Percentiles rank a stretch among this genome's conserved stretches.
Evolutionary conservation across 179 eudicot genomes (phyloP).

Genomic region (Gypsophila paniculata): DNA sequence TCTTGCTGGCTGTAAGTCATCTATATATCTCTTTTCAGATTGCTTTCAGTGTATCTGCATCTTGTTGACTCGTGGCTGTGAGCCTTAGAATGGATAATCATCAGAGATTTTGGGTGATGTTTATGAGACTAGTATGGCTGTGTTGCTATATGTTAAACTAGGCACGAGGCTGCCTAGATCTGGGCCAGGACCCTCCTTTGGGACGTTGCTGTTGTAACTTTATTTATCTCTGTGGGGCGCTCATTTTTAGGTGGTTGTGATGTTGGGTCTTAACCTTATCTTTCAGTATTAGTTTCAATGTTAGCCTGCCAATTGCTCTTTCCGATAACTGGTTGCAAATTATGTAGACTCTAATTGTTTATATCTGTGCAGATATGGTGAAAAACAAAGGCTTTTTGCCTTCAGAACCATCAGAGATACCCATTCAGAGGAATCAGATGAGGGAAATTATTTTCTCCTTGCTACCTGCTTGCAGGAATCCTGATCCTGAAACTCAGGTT

Average conservation of each 20-base stretch:
- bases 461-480: conserved; percentile 67
- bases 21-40: conserved; percentile 2
- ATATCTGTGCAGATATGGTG: conserved; percentile 62
- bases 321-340: neutral
- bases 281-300: neutral
- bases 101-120: neutral
- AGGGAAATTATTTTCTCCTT: conserved; percentile 71
- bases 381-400: conserved; percentile 92
- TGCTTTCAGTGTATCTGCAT: neutral
- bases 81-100: neutral
- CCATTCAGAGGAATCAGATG: conserved; percentile 58
- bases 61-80: neutral
- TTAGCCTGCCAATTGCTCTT: neutral
- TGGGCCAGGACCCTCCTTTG: neutral
- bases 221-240: neutral
- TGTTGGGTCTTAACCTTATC: neutral
- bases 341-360: conserved; percentile 1
- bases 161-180: neutral
- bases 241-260: neutral
- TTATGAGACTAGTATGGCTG: neutral
- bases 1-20: conserved; percentile 56
- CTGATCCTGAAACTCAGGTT: conserved; percentile 53
- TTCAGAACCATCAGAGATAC: conserved; percentile 79
- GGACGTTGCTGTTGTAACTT: no score
- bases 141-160: neutral